phyloP scores from a whole-genome alignment of 768 basidiomycete genomes.

The Leccinum uliginosum region DNA sequence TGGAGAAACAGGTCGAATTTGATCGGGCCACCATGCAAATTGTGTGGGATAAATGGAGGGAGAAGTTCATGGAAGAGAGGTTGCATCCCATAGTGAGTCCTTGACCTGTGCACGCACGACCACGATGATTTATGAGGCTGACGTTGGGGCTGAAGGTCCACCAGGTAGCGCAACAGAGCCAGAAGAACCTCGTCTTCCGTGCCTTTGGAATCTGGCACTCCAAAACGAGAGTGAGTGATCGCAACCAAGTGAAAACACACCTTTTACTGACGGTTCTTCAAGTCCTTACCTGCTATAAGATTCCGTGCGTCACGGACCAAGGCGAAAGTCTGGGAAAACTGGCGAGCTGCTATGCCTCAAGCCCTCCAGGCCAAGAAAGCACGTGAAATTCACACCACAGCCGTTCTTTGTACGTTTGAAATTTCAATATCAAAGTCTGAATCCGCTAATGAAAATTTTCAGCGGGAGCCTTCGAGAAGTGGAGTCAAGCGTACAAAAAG shows the following conservation, averaged over 20 bases:
- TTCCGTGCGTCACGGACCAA: conserved; percentile 65
- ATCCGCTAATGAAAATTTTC: conserved; percentile 8
- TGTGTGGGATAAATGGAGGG: conserved; percentile 80
- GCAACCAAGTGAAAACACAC: background rate
- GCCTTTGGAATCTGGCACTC: conserved; percentile 73
- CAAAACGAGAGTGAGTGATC: conserved; percentile 57
- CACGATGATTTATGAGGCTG: conserved; percentile 2
- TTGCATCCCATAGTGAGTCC: conserved; percentile 59
- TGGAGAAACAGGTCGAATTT: conserved; percentile 60
- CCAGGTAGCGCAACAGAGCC: conserved; percentile 52
- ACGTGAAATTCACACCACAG: conserved; percentile 51
- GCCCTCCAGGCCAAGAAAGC: conserved; percentile 64
- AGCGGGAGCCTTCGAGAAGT: conserved; percentile 57
- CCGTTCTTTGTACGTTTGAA: conserved; percentile 52
- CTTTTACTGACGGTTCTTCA: conserved; percentile 10
- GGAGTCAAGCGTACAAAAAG: conserved; percentile 64
- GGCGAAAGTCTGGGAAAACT: conserved; percentile 55
- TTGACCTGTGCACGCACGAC: background rate
- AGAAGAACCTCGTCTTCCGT: conserved; percentile 58
- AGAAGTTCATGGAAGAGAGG: conserved; percentile 59
- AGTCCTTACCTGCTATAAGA: conserved; percentile 78
- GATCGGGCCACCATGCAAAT: conserved; percentile 45
- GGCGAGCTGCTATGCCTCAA: conserved; percentile 68
- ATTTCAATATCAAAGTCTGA: background rate
- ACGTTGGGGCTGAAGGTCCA: conserved; percentile 28